phyloP scores from a whole-genome alignment of 2,329 filamentous ascomycete genomes.

The Fusarium goolgardi region DNA sequence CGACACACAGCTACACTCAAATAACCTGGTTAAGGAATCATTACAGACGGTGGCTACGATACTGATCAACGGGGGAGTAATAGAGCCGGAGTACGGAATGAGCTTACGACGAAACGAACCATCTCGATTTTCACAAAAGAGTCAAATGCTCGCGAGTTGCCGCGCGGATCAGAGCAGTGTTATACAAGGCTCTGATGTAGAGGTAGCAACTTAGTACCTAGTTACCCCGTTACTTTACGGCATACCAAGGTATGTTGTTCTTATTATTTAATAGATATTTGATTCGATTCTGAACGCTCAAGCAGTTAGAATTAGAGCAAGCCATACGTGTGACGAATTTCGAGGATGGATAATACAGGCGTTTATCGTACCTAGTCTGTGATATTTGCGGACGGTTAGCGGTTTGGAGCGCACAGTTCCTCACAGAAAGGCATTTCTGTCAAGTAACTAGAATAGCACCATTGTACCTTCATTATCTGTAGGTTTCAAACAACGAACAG shows the following conservation, averaged over 20 bases:
- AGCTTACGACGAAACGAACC: not conserved
- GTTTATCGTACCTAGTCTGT: not conserved
- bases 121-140: not conserved
- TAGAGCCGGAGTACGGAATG: not conserved
- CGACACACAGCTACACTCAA: not conserved
- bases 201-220: not conserved
- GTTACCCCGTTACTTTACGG: not conserved
- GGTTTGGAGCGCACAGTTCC: not conserved
- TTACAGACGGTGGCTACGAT: not conserved
- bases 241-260: not conserved
- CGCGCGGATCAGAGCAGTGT: not conserved
- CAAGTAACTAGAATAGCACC: not conserved
- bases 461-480: no score
- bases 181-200: not conserved
- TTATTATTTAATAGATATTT: conserved; percentile 1
- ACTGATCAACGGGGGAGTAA: not conserved
- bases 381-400: not conserved
- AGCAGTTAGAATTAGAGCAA: not conserved
- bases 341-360: not conserved
- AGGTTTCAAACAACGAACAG: not conserved
- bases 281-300: not conserved
- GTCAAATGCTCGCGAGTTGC: not conserved
- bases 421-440: not conserved
- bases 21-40: not conserved
- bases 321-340: not conserved